Evolutionary conservation across 106 monocot genomes (phyloP), one percentile per base, ranked within the genome.

Genomic region (Agapanthus africanus): DNA sequence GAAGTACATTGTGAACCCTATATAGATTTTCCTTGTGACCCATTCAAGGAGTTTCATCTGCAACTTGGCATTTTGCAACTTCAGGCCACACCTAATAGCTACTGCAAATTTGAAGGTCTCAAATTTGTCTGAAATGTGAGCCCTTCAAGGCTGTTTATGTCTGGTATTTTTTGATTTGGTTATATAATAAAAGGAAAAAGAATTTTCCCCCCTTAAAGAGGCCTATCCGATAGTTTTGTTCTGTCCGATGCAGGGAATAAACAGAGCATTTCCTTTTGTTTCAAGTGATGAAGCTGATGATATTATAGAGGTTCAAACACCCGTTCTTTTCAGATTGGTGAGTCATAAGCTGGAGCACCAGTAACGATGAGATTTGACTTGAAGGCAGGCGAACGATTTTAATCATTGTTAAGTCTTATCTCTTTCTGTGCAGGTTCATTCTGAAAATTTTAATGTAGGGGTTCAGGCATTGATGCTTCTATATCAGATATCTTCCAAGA

Each of bases 261-360:
- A 95, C 62, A 86, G 91, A 73, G 95, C 95, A 71, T 95, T 95
- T 82, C 95, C 95, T 63, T 95, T 68, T 80, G 84, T 91, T 67
- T 74, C 91, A 68, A 95, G 88, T 80, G 86, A 88, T 62, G 95
- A 95, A 54, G 91, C 86, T 70, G 95, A 95, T 86, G 88, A 86
- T 74, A 84, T 95, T 75, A 59, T 95, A 66, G 95, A 95, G 64
- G 82, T 78, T 74, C 95, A 95, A 70, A 91, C 86, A 21, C 95
- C 95, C 15, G 60, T 86, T 36, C 84, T 95, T 74, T 95, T 84
- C 68, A 91, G 63, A 86, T 80, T 95, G 91, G 95, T 95, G 67
- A 75, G 85, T 57, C 9, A 41, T 40, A 40, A 66, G 4, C 21
- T 57, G 56, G 30, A 34, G 35, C 35, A 61, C 35, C 27, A 57